Evolutionary conservation across 257 asterid genomes (phyloP).

Genomic region (Marsdenia floribunda): DNA sequence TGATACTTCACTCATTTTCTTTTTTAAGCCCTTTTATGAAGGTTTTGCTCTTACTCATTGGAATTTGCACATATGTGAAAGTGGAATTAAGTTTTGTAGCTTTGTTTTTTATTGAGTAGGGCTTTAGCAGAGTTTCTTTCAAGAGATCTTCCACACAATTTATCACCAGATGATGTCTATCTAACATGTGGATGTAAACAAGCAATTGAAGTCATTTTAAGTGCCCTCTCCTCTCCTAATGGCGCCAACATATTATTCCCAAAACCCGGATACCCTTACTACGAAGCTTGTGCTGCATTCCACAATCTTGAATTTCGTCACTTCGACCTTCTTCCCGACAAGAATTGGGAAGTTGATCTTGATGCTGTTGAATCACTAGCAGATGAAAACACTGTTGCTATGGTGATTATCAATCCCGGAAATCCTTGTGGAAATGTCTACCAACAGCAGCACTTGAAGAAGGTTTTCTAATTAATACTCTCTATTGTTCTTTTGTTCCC

Average conservation of each 20-base stretch:
- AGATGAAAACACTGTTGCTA: conserved; percentile 76
- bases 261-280: conserved; percentile 71
- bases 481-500: too few relatives aligned
- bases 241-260: conserved; percentile 88
- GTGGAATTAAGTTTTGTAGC: not conserved
- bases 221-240: conserved; percentile 60
- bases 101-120: conserved; percentile 26
- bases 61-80: not conserved
- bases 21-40: not conserved
- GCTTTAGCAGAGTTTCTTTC: conserved; percentile 83
- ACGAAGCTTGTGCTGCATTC: conserved; percentile 53
- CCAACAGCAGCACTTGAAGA: conserved; percentile 59
- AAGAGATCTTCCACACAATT: conserved; percentile 57
- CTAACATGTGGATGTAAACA: conserved; percentile 66
- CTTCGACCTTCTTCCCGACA: conserved; percentile 70
- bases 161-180: conserved; percentile 66
- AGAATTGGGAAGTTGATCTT: conserved; percentile 80
- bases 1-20: too few relatives aligned
- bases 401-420: conserved; percentile 87
- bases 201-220: conserved; percentile 50
- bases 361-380: conserved; percentile 57
- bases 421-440: conserved; percentile 94
- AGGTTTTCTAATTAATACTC: conserved; percentile 35
- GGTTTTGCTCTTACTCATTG: not conserved
- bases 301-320: conserved; percentile 57